Evolutionary conservation across 2,329 filamentous ascomycete genomes (phyloP).

Genomic region (Apiospora rasikravindrae): DNA sequence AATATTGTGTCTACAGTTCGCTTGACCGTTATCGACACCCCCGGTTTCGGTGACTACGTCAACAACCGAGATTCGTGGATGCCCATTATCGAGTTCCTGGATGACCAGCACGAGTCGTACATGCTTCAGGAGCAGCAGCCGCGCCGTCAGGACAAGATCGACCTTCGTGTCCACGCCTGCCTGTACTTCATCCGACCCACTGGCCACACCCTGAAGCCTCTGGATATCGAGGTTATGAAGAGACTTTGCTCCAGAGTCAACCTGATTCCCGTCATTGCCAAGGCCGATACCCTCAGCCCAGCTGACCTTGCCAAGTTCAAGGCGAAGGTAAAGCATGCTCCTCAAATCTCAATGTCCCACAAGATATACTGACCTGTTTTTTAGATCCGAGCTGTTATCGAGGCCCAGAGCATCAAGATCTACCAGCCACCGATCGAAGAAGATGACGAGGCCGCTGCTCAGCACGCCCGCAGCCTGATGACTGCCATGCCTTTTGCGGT

Average conservation of each 20-base stretch:
- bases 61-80: constrained; percentile 99
- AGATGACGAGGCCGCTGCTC: constrained; percentile 93
- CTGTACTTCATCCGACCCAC: constrained; percentile 99
- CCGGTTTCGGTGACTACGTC: constrained; percentile 98
- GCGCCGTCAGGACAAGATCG: constrained; percentile 97
- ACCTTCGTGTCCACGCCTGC: constrained; percentile 97
- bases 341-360: constrained; percentile 20
- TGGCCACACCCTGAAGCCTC: constrained; percentile 96
- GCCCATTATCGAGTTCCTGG: constrained; percentile 99
- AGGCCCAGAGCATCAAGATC: constrained; percentile 99
- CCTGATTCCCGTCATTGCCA: constrained; percentile 96
- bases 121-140: constrained; percentile 99
- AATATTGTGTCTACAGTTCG: constrained; percentile 68
- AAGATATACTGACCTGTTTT: constrained; percentile 17
- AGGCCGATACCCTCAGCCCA: constrained; percentile 96
- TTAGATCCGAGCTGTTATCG: constrained; percentile 91
- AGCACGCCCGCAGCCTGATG: constrained; percentile 94
- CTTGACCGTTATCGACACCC: constrained; percentile 97
- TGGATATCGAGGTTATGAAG: constrained; percentile 99
- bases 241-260: constrained; percentile 97
- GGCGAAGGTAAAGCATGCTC: constrained; percentile 73
- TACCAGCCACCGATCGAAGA: constrained; percentile 98
- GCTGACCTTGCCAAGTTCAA: constrained; percentile 93
- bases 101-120: constrained; percentile 99
- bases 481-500: constrained; percentile 98